Evolutionary conservation across 495 filamentous ascomycete genomes (phyloP).

Genomic region (Sabuloglossum arenarium): DNA sequence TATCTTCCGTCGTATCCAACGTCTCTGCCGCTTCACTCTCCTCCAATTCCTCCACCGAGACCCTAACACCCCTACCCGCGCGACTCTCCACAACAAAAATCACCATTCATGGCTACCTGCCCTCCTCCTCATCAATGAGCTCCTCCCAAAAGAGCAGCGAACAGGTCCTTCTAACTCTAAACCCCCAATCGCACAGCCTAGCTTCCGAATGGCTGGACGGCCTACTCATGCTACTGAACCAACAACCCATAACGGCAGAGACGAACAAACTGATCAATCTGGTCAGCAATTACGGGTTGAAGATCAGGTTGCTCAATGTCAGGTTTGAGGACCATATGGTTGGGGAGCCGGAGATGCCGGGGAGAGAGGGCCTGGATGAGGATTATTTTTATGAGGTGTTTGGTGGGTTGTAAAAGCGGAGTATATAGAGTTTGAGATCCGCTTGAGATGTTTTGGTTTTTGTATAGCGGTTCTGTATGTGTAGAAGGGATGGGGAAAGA

Average conservation of each 20-base stretch:
- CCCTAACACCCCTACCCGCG: constrained; percentile 25
- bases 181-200: constrained; percentile 57
- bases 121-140: constrained; percentile 5
- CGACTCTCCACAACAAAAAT: constrained; percentile 46
- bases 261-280: constrained; percentile 73
- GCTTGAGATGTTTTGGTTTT: not conserved
- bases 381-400: constrained; percentile 3
- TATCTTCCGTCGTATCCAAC: constrained; percentile 87
- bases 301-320: constrained; percentile 85
- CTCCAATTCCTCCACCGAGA: constrained; percentile 20
- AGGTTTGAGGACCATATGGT: constrained; percentile 40
- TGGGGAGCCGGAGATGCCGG: not conserved
- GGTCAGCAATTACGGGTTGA: constrained; percentile 74
- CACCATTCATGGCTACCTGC: constrained; percentile 59
- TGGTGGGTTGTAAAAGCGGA: not conserved
- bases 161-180: constrained; percentile 52
- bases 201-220: constrained; percentile 97
- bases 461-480: too few species aligned
- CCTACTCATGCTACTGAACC: constrained; percentile 81
- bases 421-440: not conserved
- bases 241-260: constrained; percentile 78
- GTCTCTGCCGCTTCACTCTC: constrained; percentile 18
- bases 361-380: constrained; percentile 1
- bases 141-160: constrained; percentile 18
- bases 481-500: too few species aligned